Evolutionary conservation across 2,329 filamentous ascomycete species (phyloP).

Genomic region (Magnaporthiopsis rhizophila): DNA sequence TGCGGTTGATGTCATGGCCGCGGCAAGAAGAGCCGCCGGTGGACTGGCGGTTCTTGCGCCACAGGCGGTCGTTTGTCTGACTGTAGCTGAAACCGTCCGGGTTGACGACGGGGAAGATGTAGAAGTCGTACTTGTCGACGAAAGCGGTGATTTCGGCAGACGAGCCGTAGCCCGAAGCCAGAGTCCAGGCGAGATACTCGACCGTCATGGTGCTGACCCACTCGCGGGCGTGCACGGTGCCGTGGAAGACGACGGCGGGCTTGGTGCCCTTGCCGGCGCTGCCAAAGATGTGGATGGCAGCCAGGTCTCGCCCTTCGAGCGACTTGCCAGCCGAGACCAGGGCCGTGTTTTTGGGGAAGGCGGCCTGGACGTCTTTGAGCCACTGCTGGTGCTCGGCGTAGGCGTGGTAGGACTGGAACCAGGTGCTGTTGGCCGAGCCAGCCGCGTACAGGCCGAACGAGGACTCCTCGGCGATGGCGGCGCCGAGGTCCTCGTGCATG

Average conservation of each 20-base stretch:
- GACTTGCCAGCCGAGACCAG: slow-evolving; percentile 38
- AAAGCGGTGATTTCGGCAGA: slow-evolving; percentile 30
- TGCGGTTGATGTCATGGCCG: slow-evolving; percentile 49
- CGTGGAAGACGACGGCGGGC: slow-evolving; percentile 46
- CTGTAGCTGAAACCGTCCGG: slow-evolving; percentile 54
- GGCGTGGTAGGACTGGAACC: slow-evolving; percentile 46
- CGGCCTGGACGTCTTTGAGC: slow-evolving; percentile 35
- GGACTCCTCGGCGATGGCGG: slow-evolving; percentile 27
- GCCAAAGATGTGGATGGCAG: slow-evolving; percentile 51
- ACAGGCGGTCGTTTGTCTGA: slow-evolving; percentile 47
- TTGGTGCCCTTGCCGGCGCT: slow-evolving; percentile 32
- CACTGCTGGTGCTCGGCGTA: slow-evolving; percentile 44
- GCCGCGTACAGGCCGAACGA: slow-evolving; percentile 20
- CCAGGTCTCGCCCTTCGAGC: slow-evolving; percentile 42
- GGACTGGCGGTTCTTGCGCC: slow-evolving; percentile 52
- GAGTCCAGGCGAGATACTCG: slow-evolving; percentile 43
- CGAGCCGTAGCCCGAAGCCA: slow-evolving; percentile 37
- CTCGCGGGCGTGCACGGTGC: slow-evolving; percentile 51
- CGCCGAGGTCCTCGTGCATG: slow-evolving; percentile 32
- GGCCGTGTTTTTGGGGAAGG: slow-evolving; percentile 38
- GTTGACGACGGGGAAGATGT: slow-evolving; percentile 56
- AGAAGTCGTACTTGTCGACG: slow-evolving; percentile 58
- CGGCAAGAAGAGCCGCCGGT: slow-evolving; percentile 39
- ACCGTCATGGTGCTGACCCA: slow-evolving; percentile 50
- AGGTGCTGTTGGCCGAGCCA: slow-evolving; percentile 26